phyloP scores from a whole-genome alignment of 192 early-diverging fungal species.

The Haplosporangium gracile region DNA sequence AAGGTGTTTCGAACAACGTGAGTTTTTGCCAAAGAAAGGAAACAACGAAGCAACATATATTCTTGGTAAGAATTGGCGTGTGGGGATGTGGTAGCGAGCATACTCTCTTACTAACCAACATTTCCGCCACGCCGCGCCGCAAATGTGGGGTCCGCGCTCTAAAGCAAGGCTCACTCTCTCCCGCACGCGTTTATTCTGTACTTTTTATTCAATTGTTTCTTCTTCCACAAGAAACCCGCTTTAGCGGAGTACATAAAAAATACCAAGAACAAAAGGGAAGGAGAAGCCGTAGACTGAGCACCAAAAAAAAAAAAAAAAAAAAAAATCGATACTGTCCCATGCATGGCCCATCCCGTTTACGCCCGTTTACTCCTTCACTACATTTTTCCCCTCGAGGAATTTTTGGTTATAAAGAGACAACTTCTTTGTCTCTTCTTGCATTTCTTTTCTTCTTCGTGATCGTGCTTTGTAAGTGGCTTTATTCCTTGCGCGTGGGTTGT shows the following conservation, averaged over 20 bases:
- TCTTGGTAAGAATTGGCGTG: too few relatives aligned
- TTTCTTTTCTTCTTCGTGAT: neutral
- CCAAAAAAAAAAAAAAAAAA: neutral
- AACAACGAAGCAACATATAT: too few relatives aligned
- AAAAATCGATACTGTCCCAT: neutral
- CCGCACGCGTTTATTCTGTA: neutral
- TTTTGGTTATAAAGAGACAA: too few relatives aligned
- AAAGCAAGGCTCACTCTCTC: neutral
- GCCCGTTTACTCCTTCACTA: neutral
- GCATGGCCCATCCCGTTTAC: neutral
- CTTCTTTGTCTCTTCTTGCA: neutral
- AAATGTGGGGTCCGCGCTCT: neutral
- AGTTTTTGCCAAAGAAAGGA: too few relatives aligned
- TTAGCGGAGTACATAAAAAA: neutral
- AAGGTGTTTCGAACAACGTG: too few relatives aligned
- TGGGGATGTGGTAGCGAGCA: too few relatives aligned
- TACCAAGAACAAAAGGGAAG: neutral
- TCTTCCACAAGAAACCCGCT: conserved; percentile 5
- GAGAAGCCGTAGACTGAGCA: neutral
- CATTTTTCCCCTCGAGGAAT: too few relatives aligned
- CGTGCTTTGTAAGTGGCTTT: neutral
- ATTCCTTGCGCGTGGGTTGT: neutral
- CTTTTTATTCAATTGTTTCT: neutral
- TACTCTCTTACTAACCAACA: too few relatives aligned
- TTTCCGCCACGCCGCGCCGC: neutral